A percentile compares a stretch with the other conserved stretches of the same genome.
phyloP scores from a whole-genome alignment of 495 filamentous ascomycete species.

The Pyrenula massariospora region DNA sequence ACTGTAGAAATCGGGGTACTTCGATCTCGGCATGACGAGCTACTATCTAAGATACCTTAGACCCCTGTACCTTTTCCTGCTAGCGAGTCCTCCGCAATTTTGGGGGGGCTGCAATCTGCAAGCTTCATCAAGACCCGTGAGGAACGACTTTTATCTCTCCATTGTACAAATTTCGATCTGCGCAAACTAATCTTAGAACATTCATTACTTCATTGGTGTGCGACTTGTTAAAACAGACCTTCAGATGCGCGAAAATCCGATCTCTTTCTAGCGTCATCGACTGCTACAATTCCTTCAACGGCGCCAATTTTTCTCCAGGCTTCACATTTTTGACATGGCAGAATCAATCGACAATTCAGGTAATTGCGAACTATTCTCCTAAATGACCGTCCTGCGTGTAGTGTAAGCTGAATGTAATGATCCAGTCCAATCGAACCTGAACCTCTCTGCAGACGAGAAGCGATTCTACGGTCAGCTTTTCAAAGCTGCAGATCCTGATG shows the following conservation, averaged over 20 bases:
- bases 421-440: conserved; percentile 52
- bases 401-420: not conserved
- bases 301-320: not conserved
- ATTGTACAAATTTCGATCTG: not conserved
- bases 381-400: not conserved
- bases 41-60: no score
- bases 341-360: not conserved
- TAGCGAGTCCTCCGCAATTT: not conserved
- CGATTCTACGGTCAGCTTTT: conserved; percentile 87
- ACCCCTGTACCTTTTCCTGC: not conserved
- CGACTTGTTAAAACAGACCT: no score
- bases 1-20: no score
- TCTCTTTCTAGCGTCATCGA: no score
- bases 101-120: not conserved
- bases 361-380: no score
- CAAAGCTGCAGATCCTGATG: conserved; percentile 75
- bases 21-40: not conserved
- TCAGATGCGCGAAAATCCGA: no score
- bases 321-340: not conserved
- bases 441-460: conserved; percentile 86
- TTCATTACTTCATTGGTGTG: no score
- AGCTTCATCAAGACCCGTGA: not conserved
- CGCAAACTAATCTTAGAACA: no score
- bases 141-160: not conserved
- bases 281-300: no score